Conservation (phyloP, 208 protist genomes). For the Naegleria fowleri region DNA sequence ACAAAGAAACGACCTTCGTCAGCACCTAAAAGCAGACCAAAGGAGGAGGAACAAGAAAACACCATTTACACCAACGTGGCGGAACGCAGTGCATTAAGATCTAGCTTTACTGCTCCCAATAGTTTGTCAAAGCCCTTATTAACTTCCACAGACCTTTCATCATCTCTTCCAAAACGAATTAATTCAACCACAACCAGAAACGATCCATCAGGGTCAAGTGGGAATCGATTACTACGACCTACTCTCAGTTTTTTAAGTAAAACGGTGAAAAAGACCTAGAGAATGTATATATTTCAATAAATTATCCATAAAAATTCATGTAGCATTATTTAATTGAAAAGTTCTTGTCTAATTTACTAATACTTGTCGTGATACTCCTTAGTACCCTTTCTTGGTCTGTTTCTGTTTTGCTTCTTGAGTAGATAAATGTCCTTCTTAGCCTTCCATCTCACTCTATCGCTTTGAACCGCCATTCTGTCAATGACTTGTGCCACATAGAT, state of each 20-base stretch:
- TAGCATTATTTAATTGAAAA: neutral
- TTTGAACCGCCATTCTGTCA: neutral
- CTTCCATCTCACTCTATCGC: neutral
- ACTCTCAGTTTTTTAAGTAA: constrained; percentile 5
- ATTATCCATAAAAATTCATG: neutral
- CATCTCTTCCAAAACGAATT: neutral
- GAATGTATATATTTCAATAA: neutral
- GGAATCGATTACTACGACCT: constrained; percentile 9
- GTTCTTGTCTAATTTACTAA: too few species aligned
- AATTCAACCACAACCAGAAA: neutral
- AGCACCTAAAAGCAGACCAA: constrained; percentile 14
- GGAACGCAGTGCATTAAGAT: neutral
- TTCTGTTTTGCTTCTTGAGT: neutral
- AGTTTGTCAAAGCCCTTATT: too few species aligned
- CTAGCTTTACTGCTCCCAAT: neutral
- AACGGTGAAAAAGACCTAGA: neutral
- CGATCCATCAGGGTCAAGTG: neutral
- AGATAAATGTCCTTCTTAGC: neutral
- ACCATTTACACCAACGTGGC: neutral
- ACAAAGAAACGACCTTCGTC: constrained; percentile 9
- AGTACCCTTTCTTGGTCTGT: neutral
- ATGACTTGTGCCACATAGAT: constrained; percentile 1
- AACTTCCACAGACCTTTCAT: neutral
- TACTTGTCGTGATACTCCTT: neutral
- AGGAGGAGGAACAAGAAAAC: neutral